Conservation (phyloP, 78 protist species). For the Mantamonas sphyraenae region DNA sequence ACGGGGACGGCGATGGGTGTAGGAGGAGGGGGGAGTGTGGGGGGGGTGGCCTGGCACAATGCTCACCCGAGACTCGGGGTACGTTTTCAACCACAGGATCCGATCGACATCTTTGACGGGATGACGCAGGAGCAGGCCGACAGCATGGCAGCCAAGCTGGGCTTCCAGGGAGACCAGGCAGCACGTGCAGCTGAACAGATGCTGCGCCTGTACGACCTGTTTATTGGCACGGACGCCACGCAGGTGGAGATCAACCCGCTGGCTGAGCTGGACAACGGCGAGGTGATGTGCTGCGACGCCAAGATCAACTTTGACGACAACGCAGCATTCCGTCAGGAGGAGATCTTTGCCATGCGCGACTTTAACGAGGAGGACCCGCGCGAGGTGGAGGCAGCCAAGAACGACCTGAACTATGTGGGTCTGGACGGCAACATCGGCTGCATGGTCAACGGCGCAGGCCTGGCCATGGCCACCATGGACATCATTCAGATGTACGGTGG, state of each 20-base stretch:
- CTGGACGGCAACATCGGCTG: constrained; percentile 97
- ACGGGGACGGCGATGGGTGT: too few species aligned
- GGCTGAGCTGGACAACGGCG: constrained; percentile 63
- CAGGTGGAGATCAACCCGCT: constrained; percentile 95
- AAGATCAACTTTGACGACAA: constrained; percentile 94
- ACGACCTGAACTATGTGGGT: constrained; percentile 90
- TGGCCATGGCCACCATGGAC: constrained; percentile 99
- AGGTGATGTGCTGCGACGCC: constrained; percentile 82
- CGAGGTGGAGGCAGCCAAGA: constrained; percentile 84
- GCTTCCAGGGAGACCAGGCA: background rate
- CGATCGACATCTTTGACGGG: constrained; percentile 32
- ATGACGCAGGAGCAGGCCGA: constrained; percentile 19
- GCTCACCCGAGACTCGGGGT: background rate
- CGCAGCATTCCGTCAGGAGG: constrained; percentile 90
- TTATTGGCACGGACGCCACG: constrained; percentile 70
- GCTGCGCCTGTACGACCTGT: constrained; percentile 65
- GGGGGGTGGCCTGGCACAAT: too few species aligned
- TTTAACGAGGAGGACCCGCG: constrained; percentile 81
- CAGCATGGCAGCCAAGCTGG: constrained; percentile 20
- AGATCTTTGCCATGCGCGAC: constrained; percentile 77
- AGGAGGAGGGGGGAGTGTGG: too few species aligned
- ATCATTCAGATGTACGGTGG: constrained; percentile 86
- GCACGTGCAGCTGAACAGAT: background rate
- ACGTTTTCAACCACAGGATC: background rate
- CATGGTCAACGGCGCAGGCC: constrained; percentile 97